Evolutionary conservation across 1,284 basidiomycete genomes (phyloP), one percentile per base, ranked within the genome.

Genomic region (Marasmius oreades): DNA sequence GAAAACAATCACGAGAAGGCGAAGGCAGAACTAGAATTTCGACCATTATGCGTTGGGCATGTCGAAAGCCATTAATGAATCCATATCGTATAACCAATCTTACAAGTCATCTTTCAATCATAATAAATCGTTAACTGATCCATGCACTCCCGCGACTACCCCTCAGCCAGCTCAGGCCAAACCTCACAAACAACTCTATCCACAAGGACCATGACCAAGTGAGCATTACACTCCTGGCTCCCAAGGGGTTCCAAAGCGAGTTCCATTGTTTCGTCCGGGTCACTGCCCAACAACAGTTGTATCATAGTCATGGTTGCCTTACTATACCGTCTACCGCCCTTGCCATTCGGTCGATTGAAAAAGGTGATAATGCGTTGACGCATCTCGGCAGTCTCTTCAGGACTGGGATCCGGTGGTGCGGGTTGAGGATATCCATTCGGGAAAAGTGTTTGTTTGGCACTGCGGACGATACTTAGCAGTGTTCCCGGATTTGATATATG

Each of bases 341-440:
- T 23, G 23, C 43, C 36, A 48, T 51, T 31, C 22, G 16, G 18
- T 31, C 42, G 20, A 23, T 18, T n/a, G 46, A 55, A 28, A 52
- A 51, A 48, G 51, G 48, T 20, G 55, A 55, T 39, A 34, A 36
- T 45, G 69, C 77, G 58, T 63, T 84, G 84, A 69, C 3, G 79
- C 76, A 89, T 73, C 36, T 73, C 74, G 2, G 73, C 71, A 66
- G 91, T 88, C 67, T 92, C 88, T 63, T 89, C 88, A 0, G 73
- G 72, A 0, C 82, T 82, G 23, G 91, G 92, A 52, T 90, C 86
- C 3, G 77, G 71, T 5, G 85, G 82, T 1, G 83, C 68, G 0
- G 83, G 80, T 0, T 79, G 85, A 1, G 90, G 90, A 70, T 90
- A 90, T 20, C 91, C 92, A 58, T 87, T 85, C 4, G 92, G 91